These are phyloP conservation scores for Dactylellina haptotyla DNA, from an alignment of 2,329 filamentous ascomycete species.

Conservation along the genomic window DNA sequence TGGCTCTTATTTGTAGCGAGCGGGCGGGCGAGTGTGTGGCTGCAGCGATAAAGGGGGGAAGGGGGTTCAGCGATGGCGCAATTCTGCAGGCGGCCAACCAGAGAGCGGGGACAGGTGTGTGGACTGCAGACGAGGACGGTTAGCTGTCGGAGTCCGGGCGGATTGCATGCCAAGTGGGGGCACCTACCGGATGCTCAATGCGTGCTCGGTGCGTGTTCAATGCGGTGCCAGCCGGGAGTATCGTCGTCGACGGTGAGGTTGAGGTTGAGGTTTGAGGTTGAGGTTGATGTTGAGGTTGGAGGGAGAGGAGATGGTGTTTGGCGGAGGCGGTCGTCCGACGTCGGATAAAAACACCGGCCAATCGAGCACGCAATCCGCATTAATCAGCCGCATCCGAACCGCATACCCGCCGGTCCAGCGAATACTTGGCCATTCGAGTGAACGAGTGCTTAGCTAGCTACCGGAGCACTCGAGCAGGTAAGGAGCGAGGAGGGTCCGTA, in stretches of 20 bases:
- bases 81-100: constrained; percentile 14
- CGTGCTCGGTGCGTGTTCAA: too few relatives aligned
- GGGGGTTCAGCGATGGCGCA: constrained; percentile 5
- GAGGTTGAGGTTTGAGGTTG: not conserved
- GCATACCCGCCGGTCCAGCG: too few relatives aligned
- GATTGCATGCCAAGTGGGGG: not conserved
- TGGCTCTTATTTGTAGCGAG: too few relatives aligned
- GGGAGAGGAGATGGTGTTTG: not conserved
- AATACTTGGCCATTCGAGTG: too few relatives aligned
- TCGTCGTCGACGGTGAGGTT: too few relatives aligned
- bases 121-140: too few relatives aligned
- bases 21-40: not conserved
- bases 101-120: not conserved
- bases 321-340: constrained; percentile 14
- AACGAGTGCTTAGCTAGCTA: too few relatives aligned
- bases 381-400: not conserved
- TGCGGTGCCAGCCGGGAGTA: too few relatives aligned
- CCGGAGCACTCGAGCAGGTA: too few relatives aligned
- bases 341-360: constrained; percentile 29
- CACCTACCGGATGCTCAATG: not conserved
- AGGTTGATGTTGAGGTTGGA: not conserved
- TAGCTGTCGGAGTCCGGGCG: too few relatives aligned
- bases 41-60: not conserved
- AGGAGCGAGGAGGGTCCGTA: too few relatives aligned
- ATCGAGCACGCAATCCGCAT: constrained; percentile 23